A percentile compares a stretch with the other conserved stretches of the same genome.
Evolutionary conservation across 2,329 filamentous ascomycete genomes (phyloP).

Genomic region (Aspergillus intermedius): DNA sequence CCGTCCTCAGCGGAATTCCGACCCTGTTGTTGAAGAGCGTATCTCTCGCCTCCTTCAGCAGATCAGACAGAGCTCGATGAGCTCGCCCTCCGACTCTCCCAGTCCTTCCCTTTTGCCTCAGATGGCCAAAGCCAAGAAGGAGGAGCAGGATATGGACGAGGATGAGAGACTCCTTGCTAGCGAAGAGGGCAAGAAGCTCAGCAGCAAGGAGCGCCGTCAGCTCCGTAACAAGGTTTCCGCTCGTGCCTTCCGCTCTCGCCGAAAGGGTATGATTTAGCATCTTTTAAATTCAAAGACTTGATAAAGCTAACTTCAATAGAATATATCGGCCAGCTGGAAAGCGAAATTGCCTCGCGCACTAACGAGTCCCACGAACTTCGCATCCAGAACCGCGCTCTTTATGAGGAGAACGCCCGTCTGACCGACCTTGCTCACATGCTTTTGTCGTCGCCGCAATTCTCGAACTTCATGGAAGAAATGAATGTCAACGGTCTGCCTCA

Average conservation of each 20-base stretch:
- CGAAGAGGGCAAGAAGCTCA: conserved; percentile 98
- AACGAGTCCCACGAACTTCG: conserved; percentile 78
- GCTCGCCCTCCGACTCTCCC: conserved; percentile 44
- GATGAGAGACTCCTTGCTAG: conserved; percentile 91
- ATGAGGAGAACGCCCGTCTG: conserved; percentile 78
- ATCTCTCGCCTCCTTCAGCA: conserved; percentile 89
- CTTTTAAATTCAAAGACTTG: conserved; percentile 2
- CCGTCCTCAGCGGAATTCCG: conserved; percentile 40
- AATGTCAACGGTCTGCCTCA: conserved; percentile 51
- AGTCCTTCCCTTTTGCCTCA: conserved; percentile 48
- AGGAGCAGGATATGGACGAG: conserved; percentile 98
- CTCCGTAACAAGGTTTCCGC: conserved; percentile 99
- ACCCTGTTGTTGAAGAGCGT: conserved; percentile 79
- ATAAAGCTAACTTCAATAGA: conserved; percentile 60
- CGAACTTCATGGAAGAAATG: conserved; percentile 67
- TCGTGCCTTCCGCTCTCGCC: conserved; percentile 91
- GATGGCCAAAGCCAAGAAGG: conserved; percentile 73
- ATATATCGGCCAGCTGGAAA: conserved; percentile 92
- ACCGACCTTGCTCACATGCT: conserved; percentile 75
- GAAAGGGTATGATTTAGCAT: conserved; percentile 68
- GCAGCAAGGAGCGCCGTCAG: conserved; percentile 92
- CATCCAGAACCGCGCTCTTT: conserved; percentile 70
- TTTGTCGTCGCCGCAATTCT: conserved; percentile 73
- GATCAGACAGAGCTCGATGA: conserved; percentile 70
- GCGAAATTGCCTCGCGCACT: conserved; percentile 75